Evolutionary conservation across 2,329 filamentous ascomycete species (phyloP), one percentile per base, ranked within the genome.

Genomic region (Cytospora leucostoma): DNA sequence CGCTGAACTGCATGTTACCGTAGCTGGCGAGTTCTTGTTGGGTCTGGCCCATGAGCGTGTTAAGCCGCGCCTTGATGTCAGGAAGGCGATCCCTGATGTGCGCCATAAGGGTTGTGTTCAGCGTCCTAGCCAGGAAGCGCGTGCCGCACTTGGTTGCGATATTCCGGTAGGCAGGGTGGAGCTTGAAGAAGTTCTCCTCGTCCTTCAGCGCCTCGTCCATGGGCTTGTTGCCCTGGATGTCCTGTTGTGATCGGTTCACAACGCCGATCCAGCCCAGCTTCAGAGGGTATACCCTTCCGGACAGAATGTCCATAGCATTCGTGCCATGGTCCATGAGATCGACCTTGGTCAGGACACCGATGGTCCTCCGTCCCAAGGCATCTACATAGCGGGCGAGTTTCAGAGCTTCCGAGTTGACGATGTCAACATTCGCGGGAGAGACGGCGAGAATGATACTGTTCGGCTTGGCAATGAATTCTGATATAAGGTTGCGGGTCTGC

Each of bases 241-340:
- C 95, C 76, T 98, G 94, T 77, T 99, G 95, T 38, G 95, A 98
- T 67, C 95, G 88, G 78, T 99, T 99, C 71, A 99, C 94, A 17
- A 98, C 93, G 66, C 95, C 95, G 70, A 99, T 98, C 75, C 98
- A 99, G 34, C 95, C 95, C 67, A 99, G 85, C 78, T 98, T 99
- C 70, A 99, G 77, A 10, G 95, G 95, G 76, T 99, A 99, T 3
- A 99, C 95, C 33, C 95, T 89, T 4, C 95, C 95, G 7, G 94
- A 96, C 15, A 99, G 84, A 81, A 99, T 99, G 78, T 99, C 95
- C 69, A 99, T 94, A 50, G 98, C 95, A 73, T 99, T 95, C 59
- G 95, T 99, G 61, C 95, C 95, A 33, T 97, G 92, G 76, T 99
- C 95, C 95, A 99, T 99, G 74, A 99, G 80, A 80, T 99, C 95